Evolutionary conservation across 179 eudicot species (phyloP), one percentile per base, ranked within the genome.

Genomic region (Silene vulgaris): DNA sequence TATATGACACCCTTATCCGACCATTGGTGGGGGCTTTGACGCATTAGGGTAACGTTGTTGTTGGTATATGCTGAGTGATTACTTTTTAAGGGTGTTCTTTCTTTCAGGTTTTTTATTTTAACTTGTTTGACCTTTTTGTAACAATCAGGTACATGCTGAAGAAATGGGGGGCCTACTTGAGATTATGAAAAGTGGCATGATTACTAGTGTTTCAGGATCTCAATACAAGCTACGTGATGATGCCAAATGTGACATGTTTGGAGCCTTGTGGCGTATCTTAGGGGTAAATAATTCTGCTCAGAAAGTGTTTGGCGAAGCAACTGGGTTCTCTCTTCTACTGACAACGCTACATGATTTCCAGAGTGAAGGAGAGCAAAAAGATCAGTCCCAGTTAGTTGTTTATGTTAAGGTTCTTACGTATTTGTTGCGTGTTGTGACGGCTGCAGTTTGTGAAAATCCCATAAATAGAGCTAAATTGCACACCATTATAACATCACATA

Each of bases 301-400:
- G 84, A 89, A 91, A 86, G 92, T 91, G 75, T 96, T 91, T 82
- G 99, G 99, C 77, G 99, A 96, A 86, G 92, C 99, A 81, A 90
- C 98, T 76, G 99, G 99, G 67, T 96, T 96, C 76, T 93, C 97
- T 69, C 94, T 96, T 81, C 71, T 96, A 76, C 80, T 89, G 67
- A 96, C 99, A 60, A 91, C 95, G 4, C 88, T 96, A 70, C 96
- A 96, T 82, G 75, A 86, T 76, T 91, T 91, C 76, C 97, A 89
- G 80, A 86, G 84, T 77, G 96, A 89, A 65, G 91, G 74, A 70
- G 93, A 81, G 71, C 77, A 77, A 67, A 77, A 35, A 17, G 72
- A 81, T 73, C 89, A 87, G 78, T 80, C 90, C 76, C 85, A 80
- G 67, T 76, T 76, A 69, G 69, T 75, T 56, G 85, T 84, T 77